Evolutionary conservation across 2,329 filamentous ascomycete genomes (phyloP), one percentile per base, ranked within the genome.

Genomic region (Curvularia spicifera): DNA sequence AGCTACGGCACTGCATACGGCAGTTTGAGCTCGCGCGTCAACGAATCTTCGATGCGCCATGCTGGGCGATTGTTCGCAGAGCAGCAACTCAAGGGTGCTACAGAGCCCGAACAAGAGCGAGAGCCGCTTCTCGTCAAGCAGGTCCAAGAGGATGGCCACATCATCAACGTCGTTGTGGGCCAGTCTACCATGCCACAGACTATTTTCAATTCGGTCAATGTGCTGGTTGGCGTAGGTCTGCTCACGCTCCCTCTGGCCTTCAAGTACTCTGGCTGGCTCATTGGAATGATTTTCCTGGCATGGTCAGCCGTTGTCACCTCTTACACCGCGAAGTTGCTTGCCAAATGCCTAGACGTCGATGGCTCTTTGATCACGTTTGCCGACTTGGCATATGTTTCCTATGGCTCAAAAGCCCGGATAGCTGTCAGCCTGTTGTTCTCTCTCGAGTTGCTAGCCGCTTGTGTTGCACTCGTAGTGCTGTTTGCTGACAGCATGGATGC

Each of bases 181-280:
- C 93, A 96, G 79, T 96, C 92, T n/a, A 99, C 94, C 0, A 83
- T 98, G 15, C 93, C 93, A 0, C 94, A 98, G 79, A 98, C 94
- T 6, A 85, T 97, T 61, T 96, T 98, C 82, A 99, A 99, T 78
- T 96, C 92, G 3, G 94, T 94, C 74, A 97, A 97, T 66, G 91
- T 96, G 50, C 81, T 97, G 58, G 94, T 97, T 60, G 93, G 93
- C 15, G 89, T 99, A 29, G 94, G 94, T 0, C 80, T 99, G 29
- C 83, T 99, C 50, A 96, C 91, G 76, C 81, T 99, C 53, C 95
- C 94, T 5, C 84, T 98, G 71, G 94, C 91, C 5, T 82, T 98
- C 70, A 91, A 89, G 70, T 93, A 96, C 75, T 88, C 91, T 12
- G 94, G 93, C 49, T 97, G 93, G 93, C 78, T 97, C 40, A 86